Base-by-base conservation (phyloP, 2,329 filamentous ascomycete species). In the Nigrograna mackinnonii region DNA sequence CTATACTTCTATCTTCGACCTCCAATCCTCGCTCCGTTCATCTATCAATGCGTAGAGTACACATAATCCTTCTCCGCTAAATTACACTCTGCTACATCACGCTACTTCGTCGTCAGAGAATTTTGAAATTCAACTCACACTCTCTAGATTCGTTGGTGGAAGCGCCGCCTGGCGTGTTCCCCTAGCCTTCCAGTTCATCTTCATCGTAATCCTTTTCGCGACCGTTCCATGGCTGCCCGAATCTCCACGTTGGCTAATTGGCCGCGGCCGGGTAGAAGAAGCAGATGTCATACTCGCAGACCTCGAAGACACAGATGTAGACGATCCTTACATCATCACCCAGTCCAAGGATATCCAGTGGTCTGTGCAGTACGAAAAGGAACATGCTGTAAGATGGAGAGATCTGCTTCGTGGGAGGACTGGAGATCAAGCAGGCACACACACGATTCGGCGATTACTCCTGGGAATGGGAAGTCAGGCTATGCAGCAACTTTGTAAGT, bases 391-490 rank as follows among this genome's bases (percentile, higher is more conserved):
- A 2, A 64, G 70, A 1, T 80, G 79, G 72, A 59, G 66, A 3
- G 73, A 80, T 37, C 64, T 82, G 1, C 54, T 80, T 1, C 68
- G 72, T 4, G 74, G 75, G 17, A 72, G 71, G 30, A 73, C 72
- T n/a, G 57, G 58, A 31, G 49, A 54, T n/a, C 61, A 71, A 39
- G 69, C 65, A 7, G 74, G 74, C 11, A 79, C 76, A 2, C 71
- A 71, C 31, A 79, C 74, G 0, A 64, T 81, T 6, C 70, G 78
- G 5, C 69, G 79, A 11, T 39, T 81, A 1, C 39, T 80, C 2
- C 70, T 82, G 0, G 78, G 78, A 3, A 75, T 74, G 54, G 79
- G 80, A 1, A 78, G 79, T 0, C 78, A 80, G 37, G 69, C 70
- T 3, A 77, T 79, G 67, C 75, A 79, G 40, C 76, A 79, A 46